phyloP scores from a whole-genome alignment of 73 alveolate genomes.

The Paramecium octaurelia region DNA sequence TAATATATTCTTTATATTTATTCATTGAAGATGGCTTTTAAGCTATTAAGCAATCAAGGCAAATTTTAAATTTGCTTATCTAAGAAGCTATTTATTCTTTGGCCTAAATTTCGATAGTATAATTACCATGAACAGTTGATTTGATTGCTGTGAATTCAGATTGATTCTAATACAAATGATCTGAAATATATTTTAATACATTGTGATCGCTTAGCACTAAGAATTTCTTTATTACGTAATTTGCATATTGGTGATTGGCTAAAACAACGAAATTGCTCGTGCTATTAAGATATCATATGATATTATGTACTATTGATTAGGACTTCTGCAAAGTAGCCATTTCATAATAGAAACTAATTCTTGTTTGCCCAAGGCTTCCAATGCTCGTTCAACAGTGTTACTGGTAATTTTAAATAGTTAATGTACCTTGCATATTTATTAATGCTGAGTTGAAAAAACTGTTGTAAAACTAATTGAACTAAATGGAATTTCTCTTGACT shows the following conservation, averaged over 20 bases:
- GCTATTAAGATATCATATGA: not conserved
- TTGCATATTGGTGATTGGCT: not conserved
- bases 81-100: not conserved
- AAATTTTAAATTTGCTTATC: not conserved
- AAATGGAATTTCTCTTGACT: not conserved
- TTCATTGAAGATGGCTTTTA: not conserved
- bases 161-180: not conserved
- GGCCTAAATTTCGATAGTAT: not conserved
- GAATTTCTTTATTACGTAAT: not conserved
- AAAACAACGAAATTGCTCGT: not conserved
- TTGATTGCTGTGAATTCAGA: not conserved
- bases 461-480: not conserved
- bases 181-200: not conserved
- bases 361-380: not conserved
- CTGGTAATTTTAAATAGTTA: not conserved
- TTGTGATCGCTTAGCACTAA: not conserved
- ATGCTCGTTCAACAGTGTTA: conserved; percentile 30
- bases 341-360: not conserved
- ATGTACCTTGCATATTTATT: conserved; percentile 19
- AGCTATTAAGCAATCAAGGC: not conserved
- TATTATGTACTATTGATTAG: not conserved
- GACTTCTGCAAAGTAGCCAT: conserved; percentile 36
- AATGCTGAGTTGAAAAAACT: not conserved
- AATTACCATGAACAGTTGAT: conserved; percentile 19
- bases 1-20: not conserved